phyloP scores from a whole-genome alignment of 805 yeast genomes.

The Wickerhamiella azyma region DNA sequence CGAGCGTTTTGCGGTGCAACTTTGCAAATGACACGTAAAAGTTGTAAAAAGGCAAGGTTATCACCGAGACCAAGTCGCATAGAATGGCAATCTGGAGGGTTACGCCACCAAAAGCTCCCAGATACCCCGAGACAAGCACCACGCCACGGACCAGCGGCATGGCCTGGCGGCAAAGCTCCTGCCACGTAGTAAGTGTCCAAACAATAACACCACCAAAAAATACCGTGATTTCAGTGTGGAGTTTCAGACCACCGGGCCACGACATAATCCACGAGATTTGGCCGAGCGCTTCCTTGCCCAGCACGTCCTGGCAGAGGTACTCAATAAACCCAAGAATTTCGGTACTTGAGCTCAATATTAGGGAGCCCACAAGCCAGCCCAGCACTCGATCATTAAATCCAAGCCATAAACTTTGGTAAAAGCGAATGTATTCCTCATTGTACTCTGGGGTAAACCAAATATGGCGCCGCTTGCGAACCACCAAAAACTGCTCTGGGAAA shows the following conservation, averaged over 20 bases:
- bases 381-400: slow-evolving; percentile 67
- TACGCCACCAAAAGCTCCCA: slow-evolving; percentile 40
- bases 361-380: slow-evolving; percentile 48
- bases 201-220: slow-evolving; percentile 76
- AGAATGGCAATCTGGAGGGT: slow-evolving; percentile 54
- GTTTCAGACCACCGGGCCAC: slow-evolving; percentile 88
- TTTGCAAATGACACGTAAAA: slow-evolving; percentile 71
- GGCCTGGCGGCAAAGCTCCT: slow-evolving; percentile 9
- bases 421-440: slow-evolving; percentile 40
- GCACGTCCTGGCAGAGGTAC: slow-evolving; percentile 27
- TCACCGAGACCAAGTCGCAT: slow-evolving; percentile 48
- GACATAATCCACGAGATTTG: slow-evolving; percentile 63
- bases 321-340: slow-evolving; percentile 18
- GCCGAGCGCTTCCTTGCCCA: slow-evolving; percentile 34
- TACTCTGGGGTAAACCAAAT: slow-evolving; percentile 29
- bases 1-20: slow-evolving; percentile 62
- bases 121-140: slow-evolving; percentile 17
- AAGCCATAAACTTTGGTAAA: slow-evolving; percentile 83
- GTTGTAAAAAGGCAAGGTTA: slow-evolving; percentile 59
- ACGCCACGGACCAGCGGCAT: slow-evolving; percentile 7
- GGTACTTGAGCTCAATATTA: slow-evolving; percentile 30
- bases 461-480: slow-evolving; percentile 32
- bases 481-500: slow-evolving; percentile 65
- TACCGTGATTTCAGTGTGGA: slow-evolving; percentile 70
- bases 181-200: slow-evolving; percentile 74